Evolutionary conservation across 768 basidiomycete species (phyloP).

Genomic region (Pisolithus tinctorius): DNA sequence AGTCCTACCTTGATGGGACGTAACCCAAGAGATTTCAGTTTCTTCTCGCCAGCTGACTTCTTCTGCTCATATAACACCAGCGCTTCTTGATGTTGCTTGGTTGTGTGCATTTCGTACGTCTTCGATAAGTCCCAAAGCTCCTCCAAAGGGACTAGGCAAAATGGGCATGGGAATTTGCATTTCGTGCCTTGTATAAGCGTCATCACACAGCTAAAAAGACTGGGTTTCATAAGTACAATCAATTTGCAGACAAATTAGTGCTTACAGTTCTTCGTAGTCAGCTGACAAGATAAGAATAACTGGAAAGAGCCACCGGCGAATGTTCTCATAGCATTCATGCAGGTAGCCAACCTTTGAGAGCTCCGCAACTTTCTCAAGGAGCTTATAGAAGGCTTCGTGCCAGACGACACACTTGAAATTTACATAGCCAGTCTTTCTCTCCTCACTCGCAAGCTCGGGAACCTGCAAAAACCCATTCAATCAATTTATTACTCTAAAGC

Average conservation of each 20-base stretch:
- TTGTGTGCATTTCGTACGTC: too few relatives aligned
- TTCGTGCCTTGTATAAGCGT: conserved; percentile 25
- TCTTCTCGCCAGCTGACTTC: too few relatives aligned
- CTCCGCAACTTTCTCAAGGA: conserved; percentile 21
- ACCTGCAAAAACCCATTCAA: not conserved
- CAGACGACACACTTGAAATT: conserved; percentile 31
- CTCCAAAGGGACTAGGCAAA: conserved; percentile 28
- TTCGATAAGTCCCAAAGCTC: conserved; percentile 6
- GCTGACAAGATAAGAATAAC: conserved; percentile 31
- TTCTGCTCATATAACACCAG: too few relatives aligned
- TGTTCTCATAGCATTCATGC: conserved; percentile 22
- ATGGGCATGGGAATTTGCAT: conserved; percentile 27
- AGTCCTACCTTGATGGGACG: too few relatives aligned
- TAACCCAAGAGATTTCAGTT: too few relatives aligned
- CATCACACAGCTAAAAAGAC: conserved; percentile 27
- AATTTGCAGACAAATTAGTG: conserved; percentile 11
- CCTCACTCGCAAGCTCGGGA: conserved; percentile 15
- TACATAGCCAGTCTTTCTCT: conserved; percentile 21
- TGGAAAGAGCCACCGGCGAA: conserved; percentile 26
- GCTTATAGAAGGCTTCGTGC: conserved; percentile 26
- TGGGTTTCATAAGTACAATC: too few relatives aligned
- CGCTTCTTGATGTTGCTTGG: too few relatives aligned
- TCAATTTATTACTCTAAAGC: not conserved
- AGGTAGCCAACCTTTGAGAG: conserved; percentile 17
- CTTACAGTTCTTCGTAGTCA: conserved; percentile 43